Evolutionary conservation across 495 filamentous ascomycete species (phyloP), one percentile per base, ranked within the genome.

Genomic region (Oleoguttula mirabilis): DNA sequence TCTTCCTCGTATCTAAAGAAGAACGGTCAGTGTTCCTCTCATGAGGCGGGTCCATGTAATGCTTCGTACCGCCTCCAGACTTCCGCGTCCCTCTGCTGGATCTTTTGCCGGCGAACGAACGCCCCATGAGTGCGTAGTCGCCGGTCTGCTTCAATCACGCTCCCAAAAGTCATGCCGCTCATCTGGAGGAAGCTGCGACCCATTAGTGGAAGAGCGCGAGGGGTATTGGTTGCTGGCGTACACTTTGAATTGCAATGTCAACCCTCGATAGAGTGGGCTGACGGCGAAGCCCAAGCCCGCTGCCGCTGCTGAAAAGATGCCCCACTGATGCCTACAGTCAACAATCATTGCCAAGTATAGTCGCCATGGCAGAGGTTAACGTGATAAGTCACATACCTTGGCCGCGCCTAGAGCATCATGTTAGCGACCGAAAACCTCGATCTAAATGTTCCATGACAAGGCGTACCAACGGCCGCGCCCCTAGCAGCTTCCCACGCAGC

Each of bases 181-280:
- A 93, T 83, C 57, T 93, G 86, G 21, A 94, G 62, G 52, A 85
- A 92, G 36, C 76, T 81, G 52, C 11, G n/a, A n/a, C n/a, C n/a
- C n/a, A n/a, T n/a, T n/a, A n/a, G n/a, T n/a, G n/a, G n/a, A n/a
- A n/a, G n/a, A n/a, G n/a, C n/a, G n/a, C n/a, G n/a, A n/a, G n/a
- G n/a, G n/a, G n/a, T n/a, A n/a, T 20, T 16, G 15, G 32, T 12
- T 8, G 24, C 17, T 25, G 32, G 24, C 76, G 48, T 71, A 84
- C 67, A 88, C 76, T 66, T 94, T 94, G 63, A 93, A 94, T 58
- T 93, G 87, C 15, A 86, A 66, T 2, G 87, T 94, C 50, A 93
- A 57, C 0, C 80, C 75, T 20, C 85, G 74, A 54, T 93, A 94
- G 11, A 94, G 51, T 6, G 84, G 84, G 14, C 77, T 78, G 41